Evolutionary conservation across 805 yeast genomes (phyloP).

Genomic region (Wickerhamomyces mucosus): DNA sequence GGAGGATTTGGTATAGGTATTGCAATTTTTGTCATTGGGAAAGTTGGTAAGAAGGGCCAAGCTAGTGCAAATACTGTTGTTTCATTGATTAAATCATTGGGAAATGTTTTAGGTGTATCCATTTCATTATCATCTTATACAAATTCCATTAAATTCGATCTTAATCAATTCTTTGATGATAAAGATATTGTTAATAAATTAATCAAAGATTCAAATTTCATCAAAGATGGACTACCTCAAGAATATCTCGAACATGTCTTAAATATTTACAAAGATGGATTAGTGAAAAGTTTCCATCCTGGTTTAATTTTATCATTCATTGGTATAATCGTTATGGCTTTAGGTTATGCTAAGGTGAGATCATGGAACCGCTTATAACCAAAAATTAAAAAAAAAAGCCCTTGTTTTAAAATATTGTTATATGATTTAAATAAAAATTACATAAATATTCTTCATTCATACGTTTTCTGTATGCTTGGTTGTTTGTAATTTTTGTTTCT

Average conservation of each 20-base stretch:
- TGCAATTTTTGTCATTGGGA: conserved; percentile 30
- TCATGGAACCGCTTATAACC: no score
- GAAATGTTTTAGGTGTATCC: conserved; percentile 35
- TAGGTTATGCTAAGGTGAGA: no score
- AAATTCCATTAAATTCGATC: conserved; percentile 18
- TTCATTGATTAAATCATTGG: conserved; percentile 33
- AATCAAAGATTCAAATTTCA: conserved; percentile 11
- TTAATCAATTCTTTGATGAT: conserved; percentile 19
- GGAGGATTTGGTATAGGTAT: conserved; percentile 33
- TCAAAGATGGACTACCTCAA: conserved; percentile 8
- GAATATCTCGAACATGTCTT: conserved; percentile 8
- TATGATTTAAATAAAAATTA: no score
- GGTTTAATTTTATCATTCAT: conserved; percentile 6
- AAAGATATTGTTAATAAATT: conserved; percentile 4
- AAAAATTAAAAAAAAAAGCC: no score
- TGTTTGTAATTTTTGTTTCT: no score
- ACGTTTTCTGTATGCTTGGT: no score
- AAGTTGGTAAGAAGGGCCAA: conserved; percentile 31
- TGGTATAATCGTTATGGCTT: conserved; percentile 11
- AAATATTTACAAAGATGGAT: conserved; percentile 8
- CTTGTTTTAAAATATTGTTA: no score
- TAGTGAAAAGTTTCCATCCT: conserved; percentile 12
- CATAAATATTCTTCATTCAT: no score
- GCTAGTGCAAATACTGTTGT: conserved; percentile 37
- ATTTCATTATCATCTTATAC: conserved; percentile 26